Evolutionary conservation across 1,139 yeast genomes (phyloP), one percentile per base, ranked within the genome.

Genomic region (Trichomonascaceae sp.): DNA sequence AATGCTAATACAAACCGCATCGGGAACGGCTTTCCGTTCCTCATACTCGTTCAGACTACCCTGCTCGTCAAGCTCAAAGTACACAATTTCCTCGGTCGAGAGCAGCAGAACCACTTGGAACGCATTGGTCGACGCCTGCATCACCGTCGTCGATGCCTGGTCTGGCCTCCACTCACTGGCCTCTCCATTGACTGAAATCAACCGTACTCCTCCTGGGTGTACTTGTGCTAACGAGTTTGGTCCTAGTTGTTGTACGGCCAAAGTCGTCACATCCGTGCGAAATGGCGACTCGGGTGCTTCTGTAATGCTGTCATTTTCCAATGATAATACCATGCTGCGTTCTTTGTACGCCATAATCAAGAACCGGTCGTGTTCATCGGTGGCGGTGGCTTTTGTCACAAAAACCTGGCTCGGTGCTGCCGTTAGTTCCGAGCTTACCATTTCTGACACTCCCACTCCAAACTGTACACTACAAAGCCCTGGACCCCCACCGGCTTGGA

Each of bases 391-490:
- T 43, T 68, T 72, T 3, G 80, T 65, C 1, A 89, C 74, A 63
- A 74, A 76, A 0, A 81, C 69, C 6, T 61, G 60, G 1, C 69
- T 61, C 0, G 93, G 85, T 1, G 56, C 52, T 1, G 74, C 64
- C 0, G 93, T 93, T 14, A 84, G 62, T 4, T 79, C 85, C 4
- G 89, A 73, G 5, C 77, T 65, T 0, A 78, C 93, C 5, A 82
- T 53, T 32, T 71, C 76, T 2, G 68, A 59, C n/a, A 74, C 64
- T 26, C 74, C 63, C 9, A 75, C 51, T 4, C 85, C 92, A 44
- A 74, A 71, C n/a, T 67, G 62, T 5, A 76, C 47, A 0, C 69
- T 52, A 39, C 72, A 68, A 30, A 79, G 45, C 36, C 66, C 50
- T 37, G 61, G 45, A 16, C 66, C 62, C 44, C 65, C 53, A 34